phyloP scores from a whole-genome alignment of 371 early-diverging fungal species.

The Mortierella sp. region DNA sequence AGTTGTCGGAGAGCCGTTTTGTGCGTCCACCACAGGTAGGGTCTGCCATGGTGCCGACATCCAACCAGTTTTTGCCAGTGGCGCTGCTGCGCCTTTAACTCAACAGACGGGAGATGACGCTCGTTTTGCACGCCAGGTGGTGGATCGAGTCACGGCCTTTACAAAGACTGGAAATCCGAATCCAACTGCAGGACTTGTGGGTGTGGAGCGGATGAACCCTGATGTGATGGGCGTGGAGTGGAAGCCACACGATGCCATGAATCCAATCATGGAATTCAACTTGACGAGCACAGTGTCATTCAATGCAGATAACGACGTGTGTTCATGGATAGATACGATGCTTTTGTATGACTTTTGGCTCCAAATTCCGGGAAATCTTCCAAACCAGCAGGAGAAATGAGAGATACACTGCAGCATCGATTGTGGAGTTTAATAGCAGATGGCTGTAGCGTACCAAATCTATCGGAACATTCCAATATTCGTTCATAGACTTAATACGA shows the following conservation, averaged over 20 bases:
- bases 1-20: slow-evolving; percentile 14
- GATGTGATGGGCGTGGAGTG: slow-evolving; percentile 37
- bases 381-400: no score
- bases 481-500: no score
- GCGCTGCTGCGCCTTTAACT: slow-evolving; percentile 5
- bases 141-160: slow-evolving; percentile 46
- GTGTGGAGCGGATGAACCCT: slow-evolving; percentile 21
- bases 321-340: slow-evolving; percentile 27
- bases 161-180: slow-evolving; percentile 47
- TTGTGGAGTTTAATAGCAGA: no score
- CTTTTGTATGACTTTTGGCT: slow-evolving; percentile 47
- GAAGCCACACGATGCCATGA: slow-evolving; percentile 21
- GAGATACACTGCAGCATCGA: no score
- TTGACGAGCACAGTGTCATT: slow-evolving; percentile 21
- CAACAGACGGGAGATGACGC: slow-evolving; percentile 35
- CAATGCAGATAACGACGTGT: slow-evolving; percentile 26
- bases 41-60: slow-evolving; percentile 38
- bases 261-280: slow-evolving; percentile 33
- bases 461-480: no score
- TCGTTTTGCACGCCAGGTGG: slow-evolving; percentile 41
- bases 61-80: slow-evolving; percentile 25
- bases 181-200: slow-evolving; percentile 4
- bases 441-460: no score
- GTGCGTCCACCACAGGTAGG: slow-evolving; percentile 20
- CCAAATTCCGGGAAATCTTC: slow-evolving; percentile 20